Evolutionary conservation across 169 alveolate species (phyloP), one percentile per base, ranked within the genome.

Genomic region (Plasmodium coatneyi): DNA sequence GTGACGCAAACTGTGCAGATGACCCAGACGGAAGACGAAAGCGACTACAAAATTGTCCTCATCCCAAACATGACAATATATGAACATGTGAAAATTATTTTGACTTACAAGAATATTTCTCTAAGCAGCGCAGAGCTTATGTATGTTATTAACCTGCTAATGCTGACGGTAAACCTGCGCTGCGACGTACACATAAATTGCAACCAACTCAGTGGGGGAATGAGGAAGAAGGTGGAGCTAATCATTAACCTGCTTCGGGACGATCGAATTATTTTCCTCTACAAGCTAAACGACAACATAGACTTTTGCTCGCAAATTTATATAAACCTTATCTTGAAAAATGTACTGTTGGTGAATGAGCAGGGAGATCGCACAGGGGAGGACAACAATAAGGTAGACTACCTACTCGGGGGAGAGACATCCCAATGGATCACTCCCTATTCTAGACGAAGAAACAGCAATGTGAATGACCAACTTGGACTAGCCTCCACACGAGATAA

Each of bases 251-350:
- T 90, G 10, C 52, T 90, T 71, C 46, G 79, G 80, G 34, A 66
- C 49, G 92, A 90, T 1, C 36, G 82, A 4, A 66, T 90, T 16
- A 90, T 81, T 49, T 90, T 90, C 34, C 74, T 90, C 71, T 90
- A 90, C 41, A 90, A 90, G 72, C 39, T 90, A 12, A 90, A 90
- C 80, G 95, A 90, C 74, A 90, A 81, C 14, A 90, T 90, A 12
- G 95, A 90, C 25, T 90, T 90, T 22, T 90, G 95, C 72, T 90
- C 95, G 19, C 95, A 90, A 56, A 90, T 90, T 80, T 90, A 90
- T 39, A 90, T 90, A 43, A 90, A 90, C 32, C 70, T 54, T 19
- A 80, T 90, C 80, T 76, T 90, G 83, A 90, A 80, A 39, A 90
- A 90, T 80, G 72, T 90, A 16, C 54, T 90, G n/a, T 28, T 30